Base-by-base conservation (phyloP, 2,329 filamentous ascomycete genomes). In the Fulvia fulva region DNA sequence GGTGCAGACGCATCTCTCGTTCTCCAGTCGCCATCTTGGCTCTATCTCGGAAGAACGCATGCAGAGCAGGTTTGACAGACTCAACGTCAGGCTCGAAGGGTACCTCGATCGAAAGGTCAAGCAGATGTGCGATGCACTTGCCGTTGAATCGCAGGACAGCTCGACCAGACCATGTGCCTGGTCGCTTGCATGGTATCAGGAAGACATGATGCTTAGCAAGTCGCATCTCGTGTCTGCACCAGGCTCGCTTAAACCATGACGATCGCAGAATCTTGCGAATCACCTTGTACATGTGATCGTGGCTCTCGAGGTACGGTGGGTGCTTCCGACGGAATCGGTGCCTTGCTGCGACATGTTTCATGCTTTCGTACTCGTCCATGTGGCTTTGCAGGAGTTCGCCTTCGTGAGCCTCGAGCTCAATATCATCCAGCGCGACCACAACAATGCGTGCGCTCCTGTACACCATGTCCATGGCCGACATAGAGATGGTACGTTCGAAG, bases 191-290 rank as follows among this genome's bases (percentile, higher is more conserved):
- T 14, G 74, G 73, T 5, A 77, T 63, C 0, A 78, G 65, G 58
- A 78, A 78, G 14, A 78, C 66, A 58, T 75, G 75, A 28, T 71
- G 68, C 45, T 70, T 69, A 5, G 71, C 75, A 47, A 77, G 66
- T 25, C 71, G 66, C 74, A 78, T 76, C 65, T 78, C 76, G 57
- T 77, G 75, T 50, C 71, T 65, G 57, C 76, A 78, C 76, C 76
- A 78, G 9, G 76, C 76, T 43, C 76, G 68, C 51, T 73, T 71
- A 61, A 78, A 78, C 74, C 75, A 78, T 2, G 70, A 71, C 11
- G 76, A 77, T 32, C 66, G 67, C 21, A 77, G 62, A 6, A 78
- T 58, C 68, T 75, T 67, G 65, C 71, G 58, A 67, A 69, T 56
- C 67, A 76, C 44, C 49, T 65, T 58, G 58, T 67, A 70, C 47